These are phyloP conservation scores for Alternaria ventricosa DNA, from an alignment of 2,329 filamentous ascomycete genomes.

Conservation along the genomic window DNA sequence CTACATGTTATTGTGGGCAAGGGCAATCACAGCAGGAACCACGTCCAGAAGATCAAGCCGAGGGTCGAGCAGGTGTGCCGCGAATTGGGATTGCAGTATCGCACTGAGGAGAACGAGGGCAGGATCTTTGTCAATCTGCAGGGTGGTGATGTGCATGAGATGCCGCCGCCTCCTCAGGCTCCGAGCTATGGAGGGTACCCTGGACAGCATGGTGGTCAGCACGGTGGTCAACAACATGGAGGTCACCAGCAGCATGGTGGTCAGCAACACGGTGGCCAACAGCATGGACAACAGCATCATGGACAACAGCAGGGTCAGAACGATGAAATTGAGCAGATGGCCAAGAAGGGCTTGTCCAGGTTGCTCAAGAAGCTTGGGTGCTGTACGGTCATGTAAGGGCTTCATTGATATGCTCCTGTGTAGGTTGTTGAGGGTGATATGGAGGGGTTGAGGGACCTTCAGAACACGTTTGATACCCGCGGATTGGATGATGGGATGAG, in stretches of 20 bases:
- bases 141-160: conserved; percentile 63
- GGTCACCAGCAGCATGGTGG: conserved; percentile 23
- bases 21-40: conserved; percentile 82
- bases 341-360: conserved; percentile 66
- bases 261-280: conserved; percentile 13
- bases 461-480: background rate
- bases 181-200: conserved; percentile 46
- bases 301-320: conserved; percentile 49
- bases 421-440: background rate
- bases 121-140: conserved; percentile 87
- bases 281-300: conserved; percentile 50
- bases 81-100: conserved; percentile 81
- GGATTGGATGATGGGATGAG: background rate
- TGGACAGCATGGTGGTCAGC: conserved; percentile 52
- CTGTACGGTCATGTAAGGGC: conserved; percentile 73
- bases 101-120: conserved; percentile 87
- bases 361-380: conserved; percentile 70
- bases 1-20: conserved; percentile 96
- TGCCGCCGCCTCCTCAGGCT: conserved; percentile 51
- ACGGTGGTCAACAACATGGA: conserved; percentile 40
- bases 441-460: background rate
- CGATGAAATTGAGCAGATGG: conserved; percentile 65
- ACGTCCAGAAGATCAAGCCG: conserved; percentile 96
- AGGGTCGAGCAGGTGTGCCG: conserved; percentile 85
- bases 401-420: background rate